These are phyloP conservation scores for Globisporangium echinulatum DNA, from an alignment of 352 stramenopile genomes.

Conservation along the genomic window DNA sequence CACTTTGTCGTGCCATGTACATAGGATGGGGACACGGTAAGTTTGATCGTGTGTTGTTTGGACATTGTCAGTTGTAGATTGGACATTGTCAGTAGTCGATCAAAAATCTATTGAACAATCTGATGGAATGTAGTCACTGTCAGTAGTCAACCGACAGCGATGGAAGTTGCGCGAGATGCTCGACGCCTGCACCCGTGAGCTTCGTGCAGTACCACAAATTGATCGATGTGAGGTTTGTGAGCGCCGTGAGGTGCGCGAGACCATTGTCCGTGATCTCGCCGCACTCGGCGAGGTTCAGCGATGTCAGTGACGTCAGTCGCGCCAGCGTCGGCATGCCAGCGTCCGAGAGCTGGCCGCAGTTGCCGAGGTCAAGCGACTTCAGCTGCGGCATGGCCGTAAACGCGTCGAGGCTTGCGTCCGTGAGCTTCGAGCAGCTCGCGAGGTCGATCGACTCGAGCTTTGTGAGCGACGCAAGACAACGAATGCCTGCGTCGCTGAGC, in stretches of 20 bases:
- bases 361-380: constrained; percentile 69
- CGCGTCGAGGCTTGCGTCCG: constrained; percentile 37
- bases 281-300: constrained; percentile 68
- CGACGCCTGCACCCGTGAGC: constrained; percentile 45
- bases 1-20: no score
- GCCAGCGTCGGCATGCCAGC: constrained; percentile 42
- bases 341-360: constrained; percentile 70
- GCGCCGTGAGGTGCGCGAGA: constrained; percentile 34
- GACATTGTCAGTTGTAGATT: no score
- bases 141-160: constrained; percentile 45
- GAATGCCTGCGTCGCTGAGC: constrained; percentile 57
- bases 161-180: constrained; percentile 36
- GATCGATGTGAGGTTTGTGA: constrained; percentile 48
- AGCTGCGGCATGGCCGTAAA: constrained; percentile 51
- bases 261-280: constrained; percentile 60
- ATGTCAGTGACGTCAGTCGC: constrained; percentile 45
- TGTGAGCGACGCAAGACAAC: constrained; percentile 26
- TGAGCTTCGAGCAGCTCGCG: constrained; percentile 67
- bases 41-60: no score
- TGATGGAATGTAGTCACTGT: background rate
- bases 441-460: constrained; percentile 67
- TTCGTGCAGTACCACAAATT: constrained; percentile 84
- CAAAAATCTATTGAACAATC: no score
- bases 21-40: no score
- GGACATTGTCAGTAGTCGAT: no score